Evolutionary conservation across 139 green algal genomes (phyloP), one percentile per base, ranked within the genome.

Genomic region (Monoraphidium neglectum): DNA sequence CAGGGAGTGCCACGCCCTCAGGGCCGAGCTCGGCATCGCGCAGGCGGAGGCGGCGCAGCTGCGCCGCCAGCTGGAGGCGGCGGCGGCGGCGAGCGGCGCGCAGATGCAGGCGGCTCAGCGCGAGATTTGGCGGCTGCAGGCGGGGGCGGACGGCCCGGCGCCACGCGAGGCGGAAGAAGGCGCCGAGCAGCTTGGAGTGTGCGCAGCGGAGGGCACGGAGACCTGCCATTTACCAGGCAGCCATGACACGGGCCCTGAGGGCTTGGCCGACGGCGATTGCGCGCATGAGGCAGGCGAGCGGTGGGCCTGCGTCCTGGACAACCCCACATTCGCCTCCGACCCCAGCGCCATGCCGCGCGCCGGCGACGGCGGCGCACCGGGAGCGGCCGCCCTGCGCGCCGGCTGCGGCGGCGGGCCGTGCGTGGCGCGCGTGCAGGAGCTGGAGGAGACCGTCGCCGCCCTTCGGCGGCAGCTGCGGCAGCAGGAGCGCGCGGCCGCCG

Each of bases 401-500:
- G 43, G 43, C 43, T 51, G 43, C 43, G 43, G 43, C 12, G 12
- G 43, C 43, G 43, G 8, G 8, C 8, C 43, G 8, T 51, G 43
- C 64, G 63, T 67, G 63, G 63, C 35, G 16, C 61, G 47, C 30
- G 35, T 73, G 21, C 49, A 66, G 64, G 73, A 79, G 35, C 63
- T 68, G 63, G 63, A 47, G 2, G 73, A 73, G 32, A 73, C 73
- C 62, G 72, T 79, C 3, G 23, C 13, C 24, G 73, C 49, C 63
- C 32, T 79, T 24, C 63, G 64, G 63, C 73, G 53, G 46, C 73
- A 79, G 63, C 73, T 79, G 49, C 71, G 72, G 36, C 73, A 73
- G 49, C 73, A 79, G 47, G 35, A 79, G 63, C 73, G 72, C 8
- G 43, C 43, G 43, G 8, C 12, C 8, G 43, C 43, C 8, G 43